These are phyloP conservation scores for Pythium coloratum DNA, from an alignment of 352 stramenopile genomes.

Conservation along the genomic window DNA sequence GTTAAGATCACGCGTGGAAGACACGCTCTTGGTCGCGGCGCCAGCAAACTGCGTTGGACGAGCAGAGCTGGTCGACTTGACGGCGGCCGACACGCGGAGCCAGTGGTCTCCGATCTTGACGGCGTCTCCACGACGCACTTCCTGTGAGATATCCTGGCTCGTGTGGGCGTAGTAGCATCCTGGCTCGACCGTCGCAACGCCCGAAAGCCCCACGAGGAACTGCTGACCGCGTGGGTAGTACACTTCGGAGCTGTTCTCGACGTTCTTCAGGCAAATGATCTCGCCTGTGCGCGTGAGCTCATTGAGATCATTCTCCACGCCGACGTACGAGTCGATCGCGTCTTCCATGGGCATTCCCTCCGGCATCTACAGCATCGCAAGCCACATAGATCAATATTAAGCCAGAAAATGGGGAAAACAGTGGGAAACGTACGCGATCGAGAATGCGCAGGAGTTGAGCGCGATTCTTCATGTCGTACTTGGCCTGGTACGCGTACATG, in stretches of 20 bases:
- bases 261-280: constrained; percentile 86
- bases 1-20: constrained; percentile 75
- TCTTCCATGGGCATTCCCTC: constrained; percentile 84
- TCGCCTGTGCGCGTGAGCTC: constrained; percentile 71
- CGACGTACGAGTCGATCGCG: constrained; percentile 80
- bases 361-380: constrained; percentile 46
- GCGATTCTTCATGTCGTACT: constrained; percentile 88
- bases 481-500: constrained; percentile 85
- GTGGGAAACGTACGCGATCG: constrained; percentile 47
- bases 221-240: constrained; percentile 66
- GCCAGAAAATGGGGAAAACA: background rate
- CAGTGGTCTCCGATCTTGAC: constrained; percentile 78
- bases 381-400: background rate
- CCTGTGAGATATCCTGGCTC: constrained; percentile 62
- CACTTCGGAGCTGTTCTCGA: constrained; percentile 72
- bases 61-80: constrained; percentile 71
- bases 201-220: constrained; percentile 79
- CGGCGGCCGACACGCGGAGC: constrained; percentile 76
- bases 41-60: constrained; percentile 66
- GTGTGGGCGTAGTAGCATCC: constrained; percentile 67
- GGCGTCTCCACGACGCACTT: constrained; percentile 76
- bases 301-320: constrained; percentile 76
- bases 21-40: constrained; percentile 75
- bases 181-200: constrained; percentile 67
- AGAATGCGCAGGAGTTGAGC: constrained; percentile 78